phyloP scores from a whole-genome alignment of 1,284 basidiomycete species.

The Austroboletus niveus region DNA sequence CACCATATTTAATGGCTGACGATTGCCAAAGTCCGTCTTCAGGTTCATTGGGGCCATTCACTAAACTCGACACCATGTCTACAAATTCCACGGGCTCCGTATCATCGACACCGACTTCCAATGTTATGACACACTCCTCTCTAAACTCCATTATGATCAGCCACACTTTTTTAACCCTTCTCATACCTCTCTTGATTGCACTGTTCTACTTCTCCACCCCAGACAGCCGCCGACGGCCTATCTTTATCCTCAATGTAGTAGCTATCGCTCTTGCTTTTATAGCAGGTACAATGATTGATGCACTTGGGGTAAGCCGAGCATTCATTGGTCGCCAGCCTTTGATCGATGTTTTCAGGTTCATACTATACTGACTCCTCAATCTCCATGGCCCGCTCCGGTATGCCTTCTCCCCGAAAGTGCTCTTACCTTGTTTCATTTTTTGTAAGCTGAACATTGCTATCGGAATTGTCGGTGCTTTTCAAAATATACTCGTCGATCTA shows the following conservation, averaged over 20 bases:
- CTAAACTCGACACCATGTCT: conserved; percentile 13
- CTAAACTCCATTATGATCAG: conserved; percentile 23
- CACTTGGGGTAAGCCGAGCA: conserved; percentile 14
- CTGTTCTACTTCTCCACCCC: conserved; percentile 33
- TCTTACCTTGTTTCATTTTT: not conserved
- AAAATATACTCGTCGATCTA: conserved; percentile 33
- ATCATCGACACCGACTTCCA: not conserved
- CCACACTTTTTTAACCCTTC: conserved; percentile 29
- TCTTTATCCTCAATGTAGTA: conserved; percentile 32
- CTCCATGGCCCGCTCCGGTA: conserved; percentile 20
- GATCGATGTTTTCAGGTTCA: conserved; percentile 22
- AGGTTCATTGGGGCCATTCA: not conserved
- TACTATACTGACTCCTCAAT: conserved; percentile 17
- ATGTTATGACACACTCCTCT: conserved; percentile 14
- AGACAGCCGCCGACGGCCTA: conserved; percentile 20
- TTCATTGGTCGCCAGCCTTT: not conserved
- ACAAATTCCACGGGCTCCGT: conserved; percentile 5
- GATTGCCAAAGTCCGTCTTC: not conserved
- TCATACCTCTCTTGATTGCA: conserved; percentile 31
- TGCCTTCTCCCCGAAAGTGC: not conserved
- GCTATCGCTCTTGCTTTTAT: conserved; percentile 23
- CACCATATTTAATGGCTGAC: not conserved
- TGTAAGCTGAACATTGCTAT: conserved; percentile 23
- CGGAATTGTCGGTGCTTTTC: conserved; percentile 30
- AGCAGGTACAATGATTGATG: conserved; percentile 24